Base-by-base conservation (phyloP, 2,329 filamentous ascomycete genomes). In the Drechslerella dactyloides region DNA sequence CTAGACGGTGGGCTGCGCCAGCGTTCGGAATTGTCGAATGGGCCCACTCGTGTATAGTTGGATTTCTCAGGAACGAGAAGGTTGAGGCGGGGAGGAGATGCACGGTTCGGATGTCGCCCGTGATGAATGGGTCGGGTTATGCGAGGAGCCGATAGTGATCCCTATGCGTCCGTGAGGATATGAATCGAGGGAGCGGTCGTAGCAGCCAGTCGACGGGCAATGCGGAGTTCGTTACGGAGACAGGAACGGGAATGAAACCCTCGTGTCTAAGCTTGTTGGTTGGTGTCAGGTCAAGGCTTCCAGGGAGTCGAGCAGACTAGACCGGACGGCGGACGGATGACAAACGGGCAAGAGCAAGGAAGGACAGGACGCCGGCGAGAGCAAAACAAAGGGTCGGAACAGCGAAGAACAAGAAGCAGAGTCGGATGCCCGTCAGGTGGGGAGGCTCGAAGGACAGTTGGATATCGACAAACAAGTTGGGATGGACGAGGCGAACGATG, bases 1-100 rank as follows among this genome's bases (percentile, higher is more conserved):
- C 56, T 72, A 72, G 60, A 65, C 60, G 30, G 46, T 64, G 60
- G 65, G 57, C 68, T 50, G 68, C 68, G 68, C 68, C 68, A 72
- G 68, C 56, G 60, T 72, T 55, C 33, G 57, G 51, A 50, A 57
- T 56, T 65, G 46, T 58, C 54, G 27, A 56, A 64, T 50, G 37
- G 51, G 60, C 51, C 55, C n/a, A 54, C 44, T 61, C 23, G 68
- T 44, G 27, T 52, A 65, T 52, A 44, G 50, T 65, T 55, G 30
- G 51, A 35, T 70, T 57, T 54, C 53, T 64, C 52, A 59, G 56
- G 50, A 56, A 21, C 19, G 37, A 44, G 42, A 56, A 46, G 21
- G 52, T 48, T 57, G 59, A 60, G 64, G 60, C 68, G 68, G 44
- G 40, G 56, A 60, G 23, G 48, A 42, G 30, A 61, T 56, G 33